phyloP scores from a whole-genome alignment of 148 eudicot genomes.

The Vaccinium darrowii region DNA sequence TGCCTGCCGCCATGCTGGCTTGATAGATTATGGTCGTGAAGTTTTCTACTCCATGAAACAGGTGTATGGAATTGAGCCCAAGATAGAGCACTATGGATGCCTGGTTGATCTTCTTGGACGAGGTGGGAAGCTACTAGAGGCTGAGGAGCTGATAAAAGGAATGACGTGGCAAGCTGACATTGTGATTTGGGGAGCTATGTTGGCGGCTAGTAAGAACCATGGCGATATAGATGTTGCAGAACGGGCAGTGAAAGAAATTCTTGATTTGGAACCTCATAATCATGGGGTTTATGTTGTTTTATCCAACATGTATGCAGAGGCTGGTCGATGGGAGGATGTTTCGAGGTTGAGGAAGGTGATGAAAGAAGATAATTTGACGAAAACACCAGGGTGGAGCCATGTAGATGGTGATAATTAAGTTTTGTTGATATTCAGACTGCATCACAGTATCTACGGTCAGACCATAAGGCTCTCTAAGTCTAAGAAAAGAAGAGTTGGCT shows the following conservation, averaged over 20 bases:
- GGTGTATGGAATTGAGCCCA: constrained; percentile 53
- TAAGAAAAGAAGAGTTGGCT: not conserved
- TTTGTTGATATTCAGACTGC: not conserved
- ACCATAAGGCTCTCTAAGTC: not conserved
- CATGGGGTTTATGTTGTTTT: constrained; percentile 80
- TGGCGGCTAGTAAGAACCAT: constrained; percentile 59
- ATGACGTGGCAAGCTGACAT: constrained; percentile 76
- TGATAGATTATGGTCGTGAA: constrained; percentile 49
- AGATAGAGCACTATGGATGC: constrained; percentile 75
- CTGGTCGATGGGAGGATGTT: constrained; percentile 79
- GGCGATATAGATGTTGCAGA: constrained; percentile 72
- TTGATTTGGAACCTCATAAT: constrained; percentile 61
- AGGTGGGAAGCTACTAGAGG: constrained; percentile 59
- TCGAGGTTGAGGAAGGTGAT: constrained; percentile 53
- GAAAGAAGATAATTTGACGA: constrained; percentile 62
- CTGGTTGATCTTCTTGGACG: constrained; percentile 82
- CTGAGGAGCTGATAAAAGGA: constrained; percentile 61
- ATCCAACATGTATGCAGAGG: constrained; percentile 86
- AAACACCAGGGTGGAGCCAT: constrained; percentile 74
- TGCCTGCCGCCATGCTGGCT: constrained; percentile 83
- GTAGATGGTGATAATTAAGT: constrained; percentile 37
- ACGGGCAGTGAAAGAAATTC: constrained; percentile 59
- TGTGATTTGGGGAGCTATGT: constrained; percentile 79
- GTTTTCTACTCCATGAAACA: constrained; percentile 53
- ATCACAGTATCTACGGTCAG: no score